Percentiles rank a stretch among this genome's conserved stretches.
Conservation (phyloP, 2,329 filamentous ascomycete genomes). For the Talaromyces verruculosus region DNA sequence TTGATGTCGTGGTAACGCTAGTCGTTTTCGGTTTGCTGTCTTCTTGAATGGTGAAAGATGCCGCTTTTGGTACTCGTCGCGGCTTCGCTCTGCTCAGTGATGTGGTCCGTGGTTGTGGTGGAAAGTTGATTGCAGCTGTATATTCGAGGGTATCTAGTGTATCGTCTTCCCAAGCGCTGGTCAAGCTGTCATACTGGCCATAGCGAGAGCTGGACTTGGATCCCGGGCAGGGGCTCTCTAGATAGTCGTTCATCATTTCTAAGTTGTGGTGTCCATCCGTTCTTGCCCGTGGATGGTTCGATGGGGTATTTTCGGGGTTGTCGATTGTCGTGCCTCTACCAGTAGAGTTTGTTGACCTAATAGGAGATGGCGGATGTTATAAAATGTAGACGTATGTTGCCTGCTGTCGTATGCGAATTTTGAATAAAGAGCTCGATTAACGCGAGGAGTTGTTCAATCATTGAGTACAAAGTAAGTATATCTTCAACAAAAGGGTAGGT, state of each 20-base stretch:
- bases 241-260: conserved; percentile 23
- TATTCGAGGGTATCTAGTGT: conserved; percentile 31
- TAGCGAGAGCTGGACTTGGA: conserved; percentile 25
- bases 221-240: conserved; percentile 37
- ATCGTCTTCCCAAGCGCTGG: conserved; percentile 31
- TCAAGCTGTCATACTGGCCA: conserved; percentile 26
- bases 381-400: not conserved
- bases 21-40: conserved; percentile 29
- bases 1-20: conserved; percentile 11
- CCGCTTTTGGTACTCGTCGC: conserved; percentile 30
- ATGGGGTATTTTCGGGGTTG: not conserved
- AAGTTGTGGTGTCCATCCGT: not conserved
- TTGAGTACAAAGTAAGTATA: not conserved
- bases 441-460: too few relatives aligned
- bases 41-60: conserved; percentile 42
- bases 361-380: not conserved
- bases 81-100: conserved; percentile 33
- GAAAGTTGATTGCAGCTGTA: conserved; percentile 44
- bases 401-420: not conserved
- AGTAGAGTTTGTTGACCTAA: too few relatives aligned
- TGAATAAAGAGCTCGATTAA: not conserved
- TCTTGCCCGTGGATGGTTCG: not conserved
- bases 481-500: not conserved
- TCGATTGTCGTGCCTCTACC: not conserved
- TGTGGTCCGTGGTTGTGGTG: conserved; percentile 38